Conservation (phyloP, 768 basidiomycete genomes). For the Clavulina sp. region DNA sequence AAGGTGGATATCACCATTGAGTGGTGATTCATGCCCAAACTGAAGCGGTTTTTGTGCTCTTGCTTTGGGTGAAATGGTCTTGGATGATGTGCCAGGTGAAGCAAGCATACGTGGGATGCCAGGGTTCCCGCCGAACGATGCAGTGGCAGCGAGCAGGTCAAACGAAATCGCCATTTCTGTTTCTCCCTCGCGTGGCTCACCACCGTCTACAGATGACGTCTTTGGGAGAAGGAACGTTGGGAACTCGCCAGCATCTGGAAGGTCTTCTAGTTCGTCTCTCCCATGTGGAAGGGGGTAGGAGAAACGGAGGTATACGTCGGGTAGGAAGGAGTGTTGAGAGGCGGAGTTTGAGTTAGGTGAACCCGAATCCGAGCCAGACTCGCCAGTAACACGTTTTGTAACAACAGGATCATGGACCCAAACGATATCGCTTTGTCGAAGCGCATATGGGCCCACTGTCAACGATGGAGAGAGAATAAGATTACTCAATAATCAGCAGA, state of each 20-base stretch:
- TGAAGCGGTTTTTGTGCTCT: slow-evolving; percentile 18
- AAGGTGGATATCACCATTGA: slow-evolving; percentile 15
- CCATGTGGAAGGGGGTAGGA: not conserved
- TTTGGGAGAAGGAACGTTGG: no score
- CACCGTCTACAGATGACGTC: no score
- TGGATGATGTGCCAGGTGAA: not conserved
- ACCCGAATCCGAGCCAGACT: no score
- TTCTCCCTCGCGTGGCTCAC: no score
- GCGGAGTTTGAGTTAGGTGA: slow-evolving; percentile 22
- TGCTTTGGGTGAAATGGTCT: not conserved
- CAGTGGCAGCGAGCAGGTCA: slow-evolving; percentile 41
- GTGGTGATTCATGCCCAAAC: slow-evolving; percentile 34
- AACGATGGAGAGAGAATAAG: slow-evolving; percentile 1
- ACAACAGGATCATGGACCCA: no score
- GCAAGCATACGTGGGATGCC: not conserved
- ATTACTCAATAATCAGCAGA: not conserved
- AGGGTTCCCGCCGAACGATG: slow-evolving; percentile 53
- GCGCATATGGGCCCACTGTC: slow-evolving; percentile 72
- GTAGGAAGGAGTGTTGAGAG: not conserved
- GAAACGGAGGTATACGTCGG: not conserved
- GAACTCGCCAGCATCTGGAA: no score
- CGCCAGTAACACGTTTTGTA: no score
- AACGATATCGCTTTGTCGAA: no score
- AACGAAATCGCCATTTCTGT: slow-evolving; percentile 28
- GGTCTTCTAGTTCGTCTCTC: no score